These are phyloP conservation scores for Mucuna pruriens DNA, from an alignment of 306 rosid genomes.

Conservation along the genomic window DNA sequence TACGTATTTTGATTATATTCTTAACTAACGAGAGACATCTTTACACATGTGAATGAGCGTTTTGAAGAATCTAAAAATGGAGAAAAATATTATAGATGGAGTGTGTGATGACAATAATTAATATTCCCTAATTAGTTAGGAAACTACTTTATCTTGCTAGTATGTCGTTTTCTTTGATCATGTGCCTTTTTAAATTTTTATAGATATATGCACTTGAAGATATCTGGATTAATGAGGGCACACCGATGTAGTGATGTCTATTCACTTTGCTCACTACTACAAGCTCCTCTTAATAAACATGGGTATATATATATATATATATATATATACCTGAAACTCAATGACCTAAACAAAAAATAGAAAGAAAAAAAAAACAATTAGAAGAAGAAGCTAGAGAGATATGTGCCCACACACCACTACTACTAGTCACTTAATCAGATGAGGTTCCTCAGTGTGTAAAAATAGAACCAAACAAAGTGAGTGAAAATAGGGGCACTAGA, in stretches of 20 bases:
- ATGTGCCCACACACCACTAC: not conserved
- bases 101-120: not conserved
- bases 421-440: not conserved
- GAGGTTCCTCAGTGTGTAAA: not conserved
- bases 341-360: not conserved
- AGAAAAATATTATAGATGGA: not conserved
- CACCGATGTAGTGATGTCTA: not conserved
- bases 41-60: not conserved
- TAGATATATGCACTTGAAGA: not conserved
- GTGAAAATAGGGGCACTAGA: not conserved
- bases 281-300: not conserved
- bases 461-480: not conserved
- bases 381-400: not conserved
- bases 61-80: not conserved
- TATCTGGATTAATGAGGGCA: not conserved
- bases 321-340: not conserved
- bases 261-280: not conserved
- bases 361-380: not conserved
- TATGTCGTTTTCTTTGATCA: not conserved
- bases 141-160: not conserved
- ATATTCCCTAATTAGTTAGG: not conserved
- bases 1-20: too few relatives aligned
- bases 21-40: not conserved
- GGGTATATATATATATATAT: too few relatives aligned
- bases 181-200: not conserved